A percentile compares a stretch with the other conserved stretches of the same genome.
phyloP scores from a whole-genome alignment of 805 yeast genomes.

The Candida ponderosae region DNA sequence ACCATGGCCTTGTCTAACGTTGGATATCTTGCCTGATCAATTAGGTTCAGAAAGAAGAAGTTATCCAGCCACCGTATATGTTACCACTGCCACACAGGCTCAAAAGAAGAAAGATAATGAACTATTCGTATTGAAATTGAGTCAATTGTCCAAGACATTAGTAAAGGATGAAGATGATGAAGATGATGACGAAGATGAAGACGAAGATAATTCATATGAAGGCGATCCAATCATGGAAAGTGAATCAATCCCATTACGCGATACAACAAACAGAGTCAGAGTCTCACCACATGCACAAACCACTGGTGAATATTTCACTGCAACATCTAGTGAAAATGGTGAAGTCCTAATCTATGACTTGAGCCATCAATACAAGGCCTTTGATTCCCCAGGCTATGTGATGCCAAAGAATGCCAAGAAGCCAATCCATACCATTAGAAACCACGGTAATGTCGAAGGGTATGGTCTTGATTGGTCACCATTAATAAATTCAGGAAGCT shows the following conservation, averaged over 20 bases:
- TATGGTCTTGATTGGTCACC: constrained; percentile 98
- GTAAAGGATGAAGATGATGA: constrained; percentile 78
- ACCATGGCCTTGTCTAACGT: constrained; percentile 95
- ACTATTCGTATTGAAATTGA: constrained; percentile 72
- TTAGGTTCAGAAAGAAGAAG: constrained; percentile 83
- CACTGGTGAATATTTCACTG: constrained; percentile 79
- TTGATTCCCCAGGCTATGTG: constrained; percentile 80
- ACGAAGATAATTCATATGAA: constrained; percentile 65
- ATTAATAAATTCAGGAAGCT: constrained; percentile 64
- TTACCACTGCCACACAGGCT: constrained; percentile 94
- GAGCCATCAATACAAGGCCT: constrained; percentile 70
- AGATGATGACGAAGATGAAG: constrained; percentile 64
- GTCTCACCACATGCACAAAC: constrained; percentile 68
- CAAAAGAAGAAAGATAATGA: constrained; percentile 82
- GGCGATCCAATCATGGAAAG: constrained; percentile 83
- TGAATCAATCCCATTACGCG: constrained; percentile 66
- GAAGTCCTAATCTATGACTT: constrained; percentile 83
- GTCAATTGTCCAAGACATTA: constrained; percentile 76
- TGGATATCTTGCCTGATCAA: constrained; percentile 81
- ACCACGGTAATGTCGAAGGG: constrained; percentile 95
- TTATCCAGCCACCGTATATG: constrained; percentile 80
- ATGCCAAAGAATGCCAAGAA: constrained; percentile 71
- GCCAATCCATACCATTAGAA: constrained; percentile 74
- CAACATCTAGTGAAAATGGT: constrained; percentile 84
- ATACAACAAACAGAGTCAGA: constrained; percentile 85